These are phyloP conservation scores for Cryptococcus sp. DNA, from an alignment of 1,284 basidiomycete species.

Conservation along the genomic window DNA sequence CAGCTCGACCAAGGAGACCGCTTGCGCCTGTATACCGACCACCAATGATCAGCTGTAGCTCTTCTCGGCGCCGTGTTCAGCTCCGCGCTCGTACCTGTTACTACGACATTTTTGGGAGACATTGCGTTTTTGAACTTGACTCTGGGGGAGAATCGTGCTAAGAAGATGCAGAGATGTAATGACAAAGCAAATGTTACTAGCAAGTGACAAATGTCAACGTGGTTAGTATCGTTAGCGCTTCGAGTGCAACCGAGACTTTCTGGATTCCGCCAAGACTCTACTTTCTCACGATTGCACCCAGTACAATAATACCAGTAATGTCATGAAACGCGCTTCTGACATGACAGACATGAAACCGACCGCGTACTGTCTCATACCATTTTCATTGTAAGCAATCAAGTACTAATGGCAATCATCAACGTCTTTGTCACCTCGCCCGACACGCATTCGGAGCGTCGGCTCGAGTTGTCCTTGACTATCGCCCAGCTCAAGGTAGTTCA, in stretches of 20 bases:
- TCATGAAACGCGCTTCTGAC: not conserved
- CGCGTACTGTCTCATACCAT: not conserved
- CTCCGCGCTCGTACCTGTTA: constrained; percentile 9
- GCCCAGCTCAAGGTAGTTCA: constrained; percentile 70
- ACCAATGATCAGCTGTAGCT: not conserved
- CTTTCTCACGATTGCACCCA: too few relatives aligned
- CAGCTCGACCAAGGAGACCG: constrained; percentile 57
- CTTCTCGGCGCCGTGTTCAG: not conserved
- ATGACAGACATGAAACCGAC: not conserved
- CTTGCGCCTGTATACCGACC: constrained; percentile 51
- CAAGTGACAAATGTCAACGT: too few relatives aligned
- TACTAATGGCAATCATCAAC: constrained; percentile 55
- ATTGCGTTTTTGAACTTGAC: not conserved
- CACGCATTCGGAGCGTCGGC: constrained; percentile 79
- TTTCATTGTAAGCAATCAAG: not conserved
- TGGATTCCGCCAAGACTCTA: too few relatives aligned
- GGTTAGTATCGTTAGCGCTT: too few relatives aligned
- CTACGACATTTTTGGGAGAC: constrained; percentile 7
- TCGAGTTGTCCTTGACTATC: constrained; percentile 72
- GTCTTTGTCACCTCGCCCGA: constrained; percentile 81
- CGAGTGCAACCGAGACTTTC: too few relatives aligned
- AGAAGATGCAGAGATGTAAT: too few relatives aligned
- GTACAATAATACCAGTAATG: too few relatives aligned
- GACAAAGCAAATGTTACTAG: too few relatives aligned
- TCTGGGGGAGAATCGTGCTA: too few relatives aligned